These are phyloP conservation scores for Bretschneidera sinensis DNA, from an alignment of 345 rosid genomes.

Conservation along the genomic window DNA sequence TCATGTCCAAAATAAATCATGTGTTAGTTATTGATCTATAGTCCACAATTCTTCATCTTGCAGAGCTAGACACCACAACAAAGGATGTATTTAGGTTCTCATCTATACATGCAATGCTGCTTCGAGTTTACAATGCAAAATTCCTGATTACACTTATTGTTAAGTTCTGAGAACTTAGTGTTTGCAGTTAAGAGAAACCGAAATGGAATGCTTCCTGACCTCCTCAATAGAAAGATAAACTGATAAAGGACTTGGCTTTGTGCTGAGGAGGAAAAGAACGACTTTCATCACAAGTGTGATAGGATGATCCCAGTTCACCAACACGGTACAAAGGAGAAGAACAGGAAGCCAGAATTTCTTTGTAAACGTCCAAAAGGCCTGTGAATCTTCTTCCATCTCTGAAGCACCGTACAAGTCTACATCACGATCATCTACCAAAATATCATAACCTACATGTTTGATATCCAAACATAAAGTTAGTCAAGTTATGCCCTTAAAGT, in stretches of 20 bases:
- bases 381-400: constrained; percentile 19
- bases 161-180: too few relatives aligned
- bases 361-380: constrained; percentile 22
- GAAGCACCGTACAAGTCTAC: constrained; percentile 15
- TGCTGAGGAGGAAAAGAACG: constrained; percentile 37
- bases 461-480: neutral
- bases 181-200: too few relatives aligned
- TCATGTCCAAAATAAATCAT: too few relatives aligned
- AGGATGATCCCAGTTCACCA: constrained; percentile 39
- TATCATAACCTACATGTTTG: constrained; percentile 25
- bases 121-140: too few relatives aligned
- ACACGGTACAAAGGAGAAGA: constrained; percentile 33
- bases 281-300: constrained; percentile 21
- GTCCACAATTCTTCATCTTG: too few relatives aligned
- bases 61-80: too few relatives aligned
- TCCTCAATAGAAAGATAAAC: constrained; percentile 42
- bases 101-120: too few relatives aligned
- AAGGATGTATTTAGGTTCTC: too few relatives aligned
- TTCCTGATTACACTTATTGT: too few relatives aligned
- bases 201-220: constrained; percentile 34
- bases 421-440: constrained; percentile 24
- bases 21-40: too few relatives aligned
- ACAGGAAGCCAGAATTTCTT: constrained; percentile 44
- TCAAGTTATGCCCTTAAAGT: too few relatives aligned
- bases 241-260: constrained; percentile 47